Percentiles rank a stretch among this genome's conserved stretches.
phyloP scores from a whole-genome alignment of 768 basidiomycete genomes.

The Tylopilus vinaceipallidus region DNA sequence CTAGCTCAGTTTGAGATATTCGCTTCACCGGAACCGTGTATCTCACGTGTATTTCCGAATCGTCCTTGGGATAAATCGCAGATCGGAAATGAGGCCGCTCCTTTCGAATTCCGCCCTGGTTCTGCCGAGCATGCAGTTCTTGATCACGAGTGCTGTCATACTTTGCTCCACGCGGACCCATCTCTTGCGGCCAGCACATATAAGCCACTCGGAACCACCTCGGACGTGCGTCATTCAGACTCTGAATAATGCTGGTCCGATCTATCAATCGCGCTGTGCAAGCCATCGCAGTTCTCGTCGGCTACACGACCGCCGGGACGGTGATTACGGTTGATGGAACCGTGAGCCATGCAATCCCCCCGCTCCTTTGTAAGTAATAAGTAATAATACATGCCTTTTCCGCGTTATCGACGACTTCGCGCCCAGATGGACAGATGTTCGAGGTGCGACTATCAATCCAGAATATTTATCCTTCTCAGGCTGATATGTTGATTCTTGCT shows the following conservation, averaged over 20 bases:
- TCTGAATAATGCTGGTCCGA: conserved; percentile 13
- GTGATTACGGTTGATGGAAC: conserved; percentile 44
- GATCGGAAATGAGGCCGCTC: background rate
- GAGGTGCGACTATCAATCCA: conserved; percentile 40
- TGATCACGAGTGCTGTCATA: background rate
- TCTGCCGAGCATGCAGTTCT: background rate
- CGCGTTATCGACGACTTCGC: background rate
- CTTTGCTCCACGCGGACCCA: background rate
- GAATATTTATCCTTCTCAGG: background rate
- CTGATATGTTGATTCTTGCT: background rate
- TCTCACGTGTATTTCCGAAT: background rate
- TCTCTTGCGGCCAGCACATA: conserved; percentile 3
- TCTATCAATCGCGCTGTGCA: conserved; percentile 2
- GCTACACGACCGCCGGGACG: conserved; percentile 9
- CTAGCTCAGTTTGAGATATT: no score
- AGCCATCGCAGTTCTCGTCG: background rate
- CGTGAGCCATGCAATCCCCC: conserved; percentile 51
- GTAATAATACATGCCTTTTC: background rate
- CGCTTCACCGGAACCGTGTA: no score
- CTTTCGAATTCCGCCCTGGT: background rate
- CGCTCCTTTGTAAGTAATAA: conserved; percentile 49
- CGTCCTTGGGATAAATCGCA: background rate
- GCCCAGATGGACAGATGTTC: conserved; percentile 58
- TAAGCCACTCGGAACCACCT: background rate
- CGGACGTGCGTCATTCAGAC: background rate